Conservation (phyloP, 2,329 filamentous ascomycete genomes). For the Sporothrix inflata region DNA sequence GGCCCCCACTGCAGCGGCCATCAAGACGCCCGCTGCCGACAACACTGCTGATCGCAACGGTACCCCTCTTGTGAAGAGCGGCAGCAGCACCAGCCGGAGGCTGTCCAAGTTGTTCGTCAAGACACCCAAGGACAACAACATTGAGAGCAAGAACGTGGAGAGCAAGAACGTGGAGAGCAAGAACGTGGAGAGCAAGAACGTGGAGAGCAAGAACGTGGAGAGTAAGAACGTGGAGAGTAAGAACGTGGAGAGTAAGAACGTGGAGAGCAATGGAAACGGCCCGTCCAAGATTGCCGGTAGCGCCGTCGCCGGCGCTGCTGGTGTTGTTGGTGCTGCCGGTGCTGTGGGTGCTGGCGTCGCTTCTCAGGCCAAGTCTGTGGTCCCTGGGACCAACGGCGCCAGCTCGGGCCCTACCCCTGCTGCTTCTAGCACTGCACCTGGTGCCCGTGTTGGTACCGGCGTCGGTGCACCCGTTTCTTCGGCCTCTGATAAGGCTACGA, state of each 20-base stretch:
- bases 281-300: background rate
- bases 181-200: background rate
- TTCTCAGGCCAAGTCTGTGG: background rate
- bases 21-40: background rate
- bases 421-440: background rate
- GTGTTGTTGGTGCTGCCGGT: conserved; percentile 20
- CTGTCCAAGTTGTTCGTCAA: conserved; percentile 30
- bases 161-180: background rate
- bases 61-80: background rate
- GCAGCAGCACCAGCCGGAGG: conserved; percentile 2
- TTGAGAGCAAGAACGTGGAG: background rate
- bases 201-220: no score
- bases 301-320: background rate
- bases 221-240: no score
- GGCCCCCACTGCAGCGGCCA: background rate
- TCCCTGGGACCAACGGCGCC: background rate
- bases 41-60: background rate
- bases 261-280: background rate
- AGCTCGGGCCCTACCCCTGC: background rate
- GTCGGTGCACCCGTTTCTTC: background rate
- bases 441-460: background rate
- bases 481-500: background rate
- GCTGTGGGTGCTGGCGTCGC: conserved; percentile 20
- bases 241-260: background rate
- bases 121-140: conserved; percentile 17